Conservation (phyloP, 352 stramenopile species). For the Pythium utonaiense region DNA sequence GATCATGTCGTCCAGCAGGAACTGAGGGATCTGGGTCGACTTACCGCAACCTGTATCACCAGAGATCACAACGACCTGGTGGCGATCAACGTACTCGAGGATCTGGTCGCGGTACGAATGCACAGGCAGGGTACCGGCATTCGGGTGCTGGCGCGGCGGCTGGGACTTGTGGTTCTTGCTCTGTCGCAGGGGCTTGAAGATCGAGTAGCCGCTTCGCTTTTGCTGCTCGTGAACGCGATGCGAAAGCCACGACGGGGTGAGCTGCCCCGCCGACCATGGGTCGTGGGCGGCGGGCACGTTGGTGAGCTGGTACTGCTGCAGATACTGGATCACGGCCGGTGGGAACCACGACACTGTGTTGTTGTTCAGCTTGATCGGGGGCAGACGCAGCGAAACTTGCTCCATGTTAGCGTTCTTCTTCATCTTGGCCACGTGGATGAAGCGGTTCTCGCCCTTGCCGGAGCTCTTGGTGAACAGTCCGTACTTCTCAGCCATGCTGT, state of each 20-base stretch:
- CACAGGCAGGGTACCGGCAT: constrained; percentile 46
- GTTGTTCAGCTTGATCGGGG: constrained; percentile 30
- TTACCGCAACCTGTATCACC: constrained; percentile 95
- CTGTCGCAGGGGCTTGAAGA: constrained; percentile 46
- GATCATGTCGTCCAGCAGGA: constrained; percentile 86
- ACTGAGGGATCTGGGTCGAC: constrained; percentile 92
- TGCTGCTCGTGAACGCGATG: constrained; percentile 10
- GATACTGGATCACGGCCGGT: constrained; percentile 36
- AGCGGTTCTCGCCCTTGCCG: constrained; percentile 56
- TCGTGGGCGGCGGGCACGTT: constrained; percentile 10
- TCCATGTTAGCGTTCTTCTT: constrained; percentile 84
- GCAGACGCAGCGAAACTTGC: constrained; percentile 54
- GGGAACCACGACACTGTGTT: constrained; percentile 41
- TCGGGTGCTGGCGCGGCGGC: constrained; percentile 1
- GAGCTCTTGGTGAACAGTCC: constrained; percentile 82
- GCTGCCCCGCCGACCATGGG: constrained; percentile 8
- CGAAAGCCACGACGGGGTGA: constrained; percentile 30
- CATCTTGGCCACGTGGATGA: constrained; percentile 76
- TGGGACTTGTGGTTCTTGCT: background rate
- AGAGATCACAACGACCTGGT: constrained; percentile 91
- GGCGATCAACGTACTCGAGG: constrained; percentile 48
- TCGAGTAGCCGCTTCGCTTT: constrained; percentile 3
- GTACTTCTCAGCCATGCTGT: constrained; percentile 76
- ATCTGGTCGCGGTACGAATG: constrained; percentile 64
- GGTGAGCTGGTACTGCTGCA: constrained; percentile 35